These are phyloP conservation scores for Chaetomiaceae sp. DNA, from an alignment of 2,329 filamentous ascomycete genomes.

Conservation along the genomic window DNA sequence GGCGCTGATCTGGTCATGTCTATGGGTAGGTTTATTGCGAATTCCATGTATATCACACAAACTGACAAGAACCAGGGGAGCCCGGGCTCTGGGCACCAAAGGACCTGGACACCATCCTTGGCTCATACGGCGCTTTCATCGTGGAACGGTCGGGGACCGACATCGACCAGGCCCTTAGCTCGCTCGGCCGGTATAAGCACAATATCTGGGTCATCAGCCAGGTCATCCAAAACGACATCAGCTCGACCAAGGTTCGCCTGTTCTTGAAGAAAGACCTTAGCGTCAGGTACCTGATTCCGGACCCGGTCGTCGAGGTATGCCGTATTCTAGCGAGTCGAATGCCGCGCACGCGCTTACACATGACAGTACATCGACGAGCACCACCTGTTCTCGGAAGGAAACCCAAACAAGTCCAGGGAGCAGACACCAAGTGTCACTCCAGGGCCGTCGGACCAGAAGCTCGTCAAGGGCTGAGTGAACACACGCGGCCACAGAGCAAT, in stretches of 20 bases:
- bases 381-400: slow-evolving; percentile 56
- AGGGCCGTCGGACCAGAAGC: slow-evolving; percentile 11
- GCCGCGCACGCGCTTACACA: slow-evolving; percentile 38
- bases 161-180: slow-evolving; percentile 80
- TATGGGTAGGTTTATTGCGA: slow-evolving; percentile 19
- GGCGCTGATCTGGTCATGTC: slow-evolving; percentile 64
- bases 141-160: slow-evolving; percentile 87
- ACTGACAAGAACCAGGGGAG: slow-evolving; percentile 59
- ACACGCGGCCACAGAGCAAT: too few species aligned
- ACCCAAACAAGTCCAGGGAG: slow-evolving; percentile 10
- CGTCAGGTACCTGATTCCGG: slow-evolving; percentile 59
- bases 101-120: slow-evolving; percentile 84
- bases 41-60: not conserved
- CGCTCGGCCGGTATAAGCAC: slow-evolving; percentile 74
- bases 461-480: slow-evolving; percentile 13
- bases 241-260: slow-evolving; percentile 75
- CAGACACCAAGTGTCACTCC: slow-evolving; percentile 6
- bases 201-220: slow-evolving; percentile 87
- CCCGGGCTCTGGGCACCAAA: slow-evolving; percentile 76
- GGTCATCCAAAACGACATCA: slow-evolving; percentile 81
- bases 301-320: slow-evolving; percentile 50
- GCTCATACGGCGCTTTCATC: slow-evolving; percentile 77
- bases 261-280: slow-evolving; percentile 77
- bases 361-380: slow-evolving; percentile 64
- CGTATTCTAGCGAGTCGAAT: not conserved